Evolutionary conservation across 2,329 filamentous ascomycete species (phyloP).

Genomic region (Aspergillus neotritici): DNA sequence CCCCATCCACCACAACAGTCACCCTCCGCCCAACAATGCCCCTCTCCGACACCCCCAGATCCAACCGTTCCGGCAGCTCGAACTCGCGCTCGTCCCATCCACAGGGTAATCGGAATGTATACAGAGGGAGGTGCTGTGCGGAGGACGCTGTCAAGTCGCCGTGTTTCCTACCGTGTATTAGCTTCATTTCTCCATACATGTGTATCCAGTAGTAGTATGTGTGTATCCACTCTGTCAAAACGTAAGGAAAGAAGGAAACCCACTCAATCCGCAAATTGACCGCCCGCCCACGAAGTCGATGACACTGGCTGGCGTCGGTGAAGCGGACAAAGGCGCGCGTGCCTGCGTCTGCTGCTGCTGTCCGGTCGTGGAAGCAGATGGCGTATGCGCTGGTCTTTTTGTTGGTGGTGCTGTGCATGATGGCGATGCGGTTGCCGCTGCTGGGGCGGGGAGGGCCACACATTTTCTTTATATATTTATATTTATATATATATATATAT

Average conservation of each 20-base stretch:
- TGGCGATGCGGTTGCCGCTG: slow-evolving; percentile 32
- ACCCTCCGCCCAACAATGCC: slow-evolving; percentile 32
- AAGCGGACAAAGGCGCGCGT: slow-evolving; percentile 25
- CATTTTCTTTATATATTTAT: slow-evolving; percentile 42
- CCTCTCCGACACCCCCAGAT: slow-evolving; percentile 30
- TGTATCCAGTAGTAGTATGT: too few species aligned
- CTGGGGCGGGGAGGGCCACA: slow-evolving; percentile 49
- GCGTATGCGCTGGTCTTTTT: slow-evolving; percentile 22
- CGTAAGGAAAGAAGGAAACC: slow-evolving; percentile 5
- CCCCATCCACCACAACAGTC: slow-evolving; percentile 21
- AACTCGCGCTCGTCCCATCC: slow-evolving; percentile 19
- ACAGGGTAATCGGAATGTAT: slow-evolving; percentile 20
- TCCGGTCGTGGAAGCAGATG: slow-evolving; percentile 25
- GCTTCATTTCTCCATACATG: slow-evolving; percentile 5
- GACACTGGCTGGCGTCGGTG: slow-evolving; percentile 17
- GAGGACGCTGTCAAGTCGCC: slow-evolving; percentile 23
- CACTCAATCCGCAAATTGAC: slow-evolving; percentile 33
- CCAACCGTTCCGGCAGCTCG: slow-evolving; percentile 25
- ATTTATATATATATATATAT: too few species aligned
- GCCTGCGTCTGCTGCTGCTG: background rate
- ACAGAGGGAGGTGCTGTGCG: slow-evolving; percentile 14
- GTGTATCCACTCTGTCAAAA: too few species aligned
- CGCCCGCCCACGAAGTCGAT: slow-evolving; percentile 13
- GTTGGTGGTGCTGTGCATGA: slow-evolving; percentile 21
- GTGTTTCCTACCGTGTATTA: slow-evolving; percentile 14